These are phyloP conservation scores for Neurospora crassa DNA, from an alignment of 2,329 filamentous ascomycete species.

Conservation along the genomic window DNA sequence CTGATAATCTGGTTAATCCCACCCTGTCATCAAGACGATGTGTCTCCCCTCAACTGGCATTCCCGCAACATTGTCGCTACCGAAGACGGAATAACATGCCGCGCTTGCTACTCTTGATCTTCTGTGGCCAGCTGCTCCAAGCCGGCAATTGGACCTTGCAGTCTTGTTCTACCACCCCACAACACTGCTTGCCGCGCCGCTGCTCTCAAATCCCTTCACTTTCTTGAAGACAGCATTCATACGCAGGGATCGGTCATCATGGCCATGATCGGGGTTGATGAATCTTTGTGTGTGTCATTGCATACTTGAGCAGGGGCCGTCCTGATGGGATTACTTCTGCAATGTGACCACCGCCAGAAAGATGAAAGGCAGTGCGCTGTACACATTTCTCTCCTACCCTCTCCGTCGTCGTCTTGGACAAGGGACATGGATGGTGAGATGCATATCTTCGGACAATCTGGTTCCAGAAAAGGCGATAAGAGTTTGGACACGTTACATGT, in stretches of 20 bases:
- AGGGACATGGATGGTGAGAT: not conserved
- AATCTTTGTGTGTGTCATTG: not conserved
- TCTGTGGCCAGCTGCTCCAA: not conserved
- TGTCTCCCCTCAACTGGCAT: not conserved
- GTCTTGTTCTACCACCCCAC: not conserved
- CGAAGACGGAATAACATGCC: not conserved
- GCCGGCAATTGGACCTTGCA: not conserved
- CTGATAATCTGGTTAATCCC: not conserved
- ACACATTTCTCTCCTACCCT: not conserved
- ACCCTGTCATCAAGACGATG: not conserved
- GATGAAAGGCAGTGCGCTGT: not conserved
- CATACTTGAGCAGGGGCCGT: not conserved
- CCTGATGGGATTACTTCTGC: not conserved
- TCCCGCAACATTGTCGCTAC: not conserved
- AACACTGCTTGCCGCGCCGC: not conserved
- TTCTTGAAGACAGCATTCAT: not conserved
- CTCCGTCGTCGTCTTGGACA: not conserved
- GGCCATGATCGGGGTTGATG: not conserved
- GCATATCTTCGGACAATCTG: not conserved
- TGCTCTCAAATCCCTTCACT: not conserved
- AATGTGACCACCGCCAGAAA: not conserved
- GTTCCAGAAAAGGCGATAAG: not conserved
- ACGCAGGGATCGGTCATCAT: not conserved
- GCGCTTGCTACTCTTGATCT: not conserved
- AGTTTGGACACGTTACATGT: not conserved